Base-by-base conservation (phyloP, 495 filamentous ascomycete species). In the Articulospora tetracladia region DNA sequence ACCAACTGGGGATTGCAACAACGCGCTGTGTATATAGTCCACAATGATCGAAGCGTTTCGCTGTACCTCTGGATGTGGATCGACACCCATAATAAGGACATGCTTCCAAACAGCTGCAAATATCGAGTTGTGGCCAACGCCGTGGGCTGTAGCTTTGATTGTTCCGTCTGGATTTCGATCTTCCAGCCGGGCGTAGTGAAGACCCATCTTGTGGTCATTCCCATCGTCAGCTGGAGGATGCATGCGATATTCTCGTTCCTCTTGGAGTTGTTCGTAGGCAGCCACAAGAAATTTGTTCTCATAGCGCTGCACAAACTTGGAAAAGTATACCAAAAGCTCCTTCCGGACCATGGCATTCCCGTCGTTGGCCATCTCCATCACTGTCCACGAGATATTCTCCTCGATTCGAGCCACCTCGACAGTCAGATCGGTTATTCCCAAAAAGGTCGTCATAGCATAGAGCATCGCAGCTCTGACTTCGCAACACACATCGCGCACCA, bases 31-130 rank as follows among this genome's bases (percentile, higher is more conserved):
- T 44, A 98, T 83, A 64, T 88, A 89, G 68, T 98, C 94, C 24
- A 96, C 81, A 39, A 97, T 83, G 27, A 86, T 80, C 13, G 81
- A 82, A 7, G 92, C 94, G 70, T 92, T 86, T 64, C 88, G 83
- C 47, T 93, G 90, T 28, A 97, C 89, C 62, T 98, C 92, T 10
- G 94, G 94, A 69, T 97, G 92, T 23, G 94, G 93, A 64, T 98
- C 94, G 26, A 96, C 91, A 30, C 91, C 91, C 73, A 98, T 76
- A 46, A 93, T 87, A 32, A 97, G 78, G 48, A 96, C 77, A 58
- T 96, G 93, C 69, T 95, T 93, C 94, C 94, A 98, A 57, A 95
- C 87, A 0, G 92, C 88, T 10, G 90, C 87, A 70, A 93, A 97
- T 19, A 96, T 88, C 0, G 91, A 95, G 64, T 95, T 91, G 26